A percentile compares a stretch with the other conserved stretches of the same genome.
Evolutionary conservation across 352 stramenopile species (phyloP).

Genomic region (Thalassiosira exigua): DNA sequence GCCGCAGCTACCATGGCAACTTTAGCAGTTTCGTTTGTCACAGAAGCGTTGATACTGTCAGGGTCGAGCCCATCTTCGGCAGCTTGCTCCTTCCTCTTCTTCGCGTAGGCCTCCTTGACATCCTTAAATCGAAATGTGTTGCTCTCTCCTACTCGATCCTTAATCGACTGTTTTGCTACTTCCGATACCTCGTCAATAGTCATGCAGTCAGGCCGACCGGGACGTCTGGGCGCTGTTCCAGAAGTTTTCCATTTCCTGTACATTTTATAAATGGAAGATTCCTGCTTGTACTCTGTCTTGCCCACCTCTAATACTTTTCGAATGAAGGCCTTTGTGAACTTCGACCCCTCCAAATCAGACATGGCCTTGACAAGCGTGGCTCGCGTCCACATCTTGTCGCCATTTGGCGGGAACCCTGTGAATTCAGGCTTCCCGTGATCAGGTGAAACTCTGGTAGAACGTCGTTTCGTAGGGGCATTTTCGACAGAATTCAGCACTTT

Average conservation of each 20-base stretch:
- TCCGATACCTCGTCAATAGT: background rate
- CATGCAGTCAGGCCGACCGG: background rate
- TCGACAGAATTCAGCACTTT: too few relatives aligned
- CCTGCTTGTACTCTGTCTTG: background rate
- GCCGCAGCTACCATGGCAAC: background rate
- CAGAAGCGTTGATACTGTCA: background rate
- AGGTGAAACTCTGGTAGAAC: background rate
- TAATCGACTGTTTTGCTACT: background rate
- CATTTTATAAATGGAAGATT: background rate
- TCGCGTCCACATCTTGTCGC: background rate
- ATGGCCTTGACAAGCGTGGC: background rate
- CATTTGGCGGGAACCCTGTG: background rate
- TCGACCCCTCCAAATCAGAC: background rate
- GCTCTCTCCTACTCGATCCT: background rate
- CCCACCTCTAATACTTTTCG: background rate
- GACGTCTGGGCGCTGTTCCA: background rate
- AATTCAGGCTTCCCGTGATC: background rate
- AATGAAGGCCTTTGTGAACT: background rate
- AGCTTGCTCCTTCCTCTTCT: slow-evolving; percentile 4
- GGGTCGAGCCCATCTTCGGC: background rate
- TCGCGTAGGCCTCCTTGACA: background rate
- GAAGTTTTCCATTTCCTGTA: slow-evolving; percentile 1
- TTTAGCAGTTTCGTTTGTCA: slow-evolving; percentile 1
- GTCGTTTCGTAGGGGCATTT: too few relatives aligned
- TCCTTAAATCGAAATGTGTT: background rate